These are phyloP conservation scores for Byssochlamys sp. DNA, from an alignment of 2,329 filamentous ascomycete genomes.

Conservation along the genomic window DNA sequence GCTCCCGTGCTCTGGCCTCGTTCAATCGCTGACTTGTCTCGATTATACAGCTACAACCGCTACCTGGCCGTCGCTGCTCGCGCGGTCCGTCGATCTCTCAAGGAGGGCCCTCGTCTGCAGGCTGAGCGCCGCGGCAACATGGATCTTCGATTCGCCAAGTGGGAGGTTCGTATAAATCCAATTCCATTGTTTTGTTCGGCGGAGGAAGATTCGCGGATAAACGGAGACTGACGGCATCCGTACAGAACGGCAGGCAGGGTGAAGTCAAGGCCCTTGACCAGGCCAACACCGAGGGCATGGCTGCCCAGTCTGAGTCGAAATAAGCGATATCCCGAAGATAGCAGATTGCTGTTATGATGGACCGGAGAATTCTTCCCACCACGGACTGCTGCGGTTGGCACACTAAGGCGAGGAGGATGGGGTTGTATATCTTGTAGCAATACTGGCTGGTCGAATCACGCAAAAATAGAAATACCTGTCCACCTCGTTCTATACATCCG, in stretches of 20 bases:
- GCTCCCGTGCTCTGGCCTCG: slow-evolving; percentile 1
- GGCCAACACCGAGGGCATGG: slow-evolving; percentile 43
- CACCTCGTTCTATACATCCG: neutral
- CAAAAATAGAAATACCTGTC: slow-evolving; percentile 12
- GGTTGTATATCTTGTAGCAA: slow-evolving; percentile 25
- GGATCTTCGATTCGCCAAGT: slow-evolving; percentile 86
- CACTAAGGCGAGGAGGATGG: slow-evolving; percentile 1
- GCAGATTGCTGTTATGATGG: neutral
- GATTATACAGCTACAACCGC: slow-evolving; percentile 81
- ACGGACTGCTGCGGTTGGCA: neutral
- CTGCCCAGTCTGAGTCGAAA: slow-evolving; percentile 34
- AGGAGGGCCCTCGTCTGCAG: slow-evolving; percentile 79
- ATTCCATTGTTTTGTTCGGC: neutral
- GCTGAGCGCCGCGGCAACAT: slow-evolving; percentile 85
- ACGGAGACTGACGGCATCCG: slow-evolving; percentile 21
- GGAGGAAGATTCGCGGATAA: neutral
- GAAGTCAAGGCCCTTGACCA: slow-evolving; percentile 63
- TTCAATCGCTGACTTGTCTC: slow-evolving; percentile 17
- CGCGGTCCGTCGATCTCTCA: slow-evolving; percentile 89
- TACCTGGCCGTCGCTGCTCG: slow-evolving; percentile 93
- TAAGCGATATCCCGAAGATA: slow-evolving; percentile 17
- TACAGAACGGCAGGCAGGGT: slow-evolving; percentile 90
- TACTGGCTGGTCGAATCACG: slow-evolving; percentile 19
- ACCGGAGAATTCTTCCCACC: neutral
- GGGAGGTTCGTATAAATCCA: slow-evolving; percentile 63